These are phyloP conservation scores for Volutella citrinella DNA, from an alignment of 2,329 filamentous ascomycete genomes.

Conservation along the genomic window DNA sequence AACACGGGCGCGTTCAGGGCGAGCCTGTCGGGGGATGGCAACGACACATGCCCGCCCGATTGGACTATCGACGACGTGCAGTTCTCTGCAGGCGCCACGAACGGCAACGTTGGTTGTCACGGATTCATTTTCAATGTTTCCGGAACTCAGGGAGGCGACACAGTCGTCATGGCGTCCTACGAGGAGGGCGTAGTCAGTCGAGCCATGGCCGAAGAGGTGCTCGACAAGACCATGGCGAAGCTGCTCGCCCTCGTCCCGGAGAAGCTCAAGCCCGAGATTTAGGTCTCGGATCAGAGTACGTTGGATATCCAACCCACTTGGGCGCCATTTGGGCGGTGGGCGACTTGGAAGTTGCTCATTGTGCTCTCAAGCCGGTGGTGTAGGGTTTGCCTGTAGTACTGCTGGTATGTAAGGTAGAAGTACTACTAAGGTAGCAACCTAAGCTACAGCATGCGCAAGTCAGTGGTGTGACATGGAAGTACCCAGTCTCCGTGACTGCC, in stretches of 20 bases:
- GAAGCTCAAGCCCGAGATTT: background rate
- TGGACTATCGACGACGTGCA: conserved; percentile 11
- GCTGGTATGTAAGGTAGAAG: too few species aligned
- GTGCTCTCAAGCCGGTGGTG: too few species aligned
- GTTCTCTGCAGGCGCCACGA: conserved; percentile 10
- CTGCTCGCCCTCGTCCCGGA: conserved; percentile 5
- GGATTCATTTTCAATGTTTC: conserved; percentile 10
- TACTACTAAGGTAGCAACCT: too few species aligned
- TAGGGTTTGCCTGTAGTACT: too few species aligned
- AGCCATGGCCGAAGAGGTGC: conserved; percentile 5
- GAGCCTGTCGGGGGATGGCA: background rate
- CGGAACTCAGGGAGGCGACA: conserved; percentile 8
- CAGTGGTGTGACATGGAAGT: too few species aligned
- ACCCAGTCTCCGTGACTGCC: too few species aligned
- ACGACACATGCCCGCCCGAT: background rate
- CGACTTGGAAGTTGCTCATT: too few species aligned
- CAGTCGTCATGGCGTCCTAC: conserved; percentile 8
- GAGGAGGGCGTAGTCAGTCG: conserved; percentile 9
- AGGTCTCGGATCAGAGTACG: too few species aligned
- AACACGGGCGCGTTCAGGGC: conserved; percentile 9
- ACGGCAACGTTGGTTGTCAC: conserved; percentile 7
- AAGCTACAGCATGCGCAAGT: too few species aligned
- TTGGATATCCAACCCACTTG: too few species aligned
- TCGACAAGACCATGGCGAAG: conserved; percentile 9
- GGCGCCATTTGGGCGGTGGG: too few species aligned